Conservation (phyloP, 2,329 filamentous ascomycete species). For the Helicocarpus griseus region DNA sequence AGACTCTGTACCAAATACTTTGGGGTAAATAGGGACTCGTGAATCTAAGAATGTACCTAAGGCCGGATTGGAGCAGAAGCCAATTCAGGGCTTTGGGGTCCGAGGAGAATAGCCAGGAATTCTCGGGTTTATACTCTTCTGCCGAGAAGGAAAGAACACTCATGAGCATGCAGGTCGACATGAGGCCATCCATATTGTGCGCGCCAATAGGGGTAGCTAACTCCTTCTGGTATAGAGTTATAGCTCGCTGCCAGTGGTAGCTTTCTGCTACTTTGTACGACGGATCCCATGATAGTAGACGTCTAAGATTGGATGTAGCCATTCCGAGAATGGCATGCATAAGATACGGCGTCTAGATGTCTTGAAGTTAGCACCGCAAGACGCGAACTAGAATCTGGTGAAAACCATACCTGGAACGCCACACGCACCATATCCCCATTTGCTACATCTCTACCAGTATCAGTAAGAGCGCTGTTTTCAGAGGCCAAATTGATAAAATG, state of each 20-base stretch:
- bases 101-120: constrained; percentile 28
- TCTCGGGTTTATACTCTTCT: constrained; percentile 21
- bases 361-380: neutral
- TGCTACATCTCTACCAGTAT: constrained; percentile 13
- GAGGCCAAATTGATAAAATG: constrained; percentile 19
- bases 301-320: constrained; percentile 23
- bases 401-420: constrained; percentile 23
- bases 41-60: constrained; percentile 23
- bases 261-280: constrained; percentile 22
- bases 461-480: constrained; percentile 11
- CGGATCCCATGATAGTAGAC: constrained; percentile 17
- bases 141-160: constrained; percentile 25
- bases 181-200: constrained; percentile 29
- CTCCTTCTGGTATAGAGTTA: constrained; percentile 26
- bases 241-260: constrained; percentile 30
- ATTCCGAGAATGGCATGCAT: constrained; percentile 29
- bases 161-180: constrained; percentile 30
- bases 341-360: constrained; percentile 24
- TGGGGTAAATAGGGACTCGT: constrained; percentile 17
- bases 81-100: constrained; percentile 25
- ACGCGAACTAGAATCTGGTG: neutral
- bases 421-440: constrained; percentile 19
- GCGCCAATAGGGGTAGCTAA: constrained; percentile 17
- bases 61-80: constrained; percentile 26
- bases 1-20: constrained; percentile 28